Evolutionary conservation across 345 rosid species (phyloP).

Genomic region (Arabidopsis thaliana): DNA sequence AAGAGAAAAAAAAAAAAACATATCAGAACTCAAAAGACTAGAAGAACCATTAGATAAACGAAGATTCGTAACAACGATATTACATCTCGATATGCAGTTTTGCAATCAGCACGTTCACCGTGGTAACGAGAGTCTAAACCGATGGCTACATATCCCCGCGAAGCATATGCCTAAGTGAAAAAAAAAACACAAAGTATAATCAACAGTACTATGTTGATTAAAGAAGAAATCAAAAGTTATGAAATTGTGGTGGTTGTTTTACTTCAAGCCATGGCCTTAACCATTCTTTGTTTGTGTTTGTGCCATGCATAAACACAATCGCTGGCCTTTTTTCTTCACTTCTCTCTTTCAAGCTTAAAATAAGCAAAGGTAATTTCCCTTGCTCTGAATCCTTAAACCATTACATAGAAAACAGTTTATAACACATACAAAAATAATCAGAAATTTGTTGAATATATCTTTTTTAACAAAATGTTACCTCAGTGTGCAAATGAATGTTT

Average conservation of each 20-base stretch:
- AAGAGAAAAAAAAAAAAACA: background rate
- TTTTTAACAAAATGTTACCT: constrained; percentile 49
- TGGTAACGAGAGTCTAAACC: constrained; percentile 92
- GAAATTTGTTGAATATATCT: background rate
- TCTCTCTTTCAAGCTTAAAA: constrained; percentile 62
- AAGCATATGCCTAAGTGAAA: constrained; percentile 75
- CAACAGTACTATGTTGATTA: constrained; percentile 16
- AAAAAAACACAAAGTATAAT: background rate
- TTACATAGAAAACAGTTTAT: constrained; percentile 5
- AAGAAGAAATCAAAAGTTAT: background rate
- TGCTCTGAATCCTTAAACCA: constrained; percentile 65
- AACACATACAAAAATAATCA: background rate
- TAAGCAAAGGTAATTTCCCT: constrained; percentile 72
- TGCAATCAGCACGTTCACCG: constrained; percentile 74
- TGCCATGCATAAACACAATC: constrained; percentile 85
- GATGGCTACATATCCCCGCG: constrained; percentile 80
- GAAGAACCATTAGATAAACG: background rate
- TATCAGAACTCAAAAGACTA: constrained; percentile 20
- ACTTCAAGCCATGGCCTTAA: constrained; percentile 91
- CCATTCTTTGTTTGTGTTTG: constrained; percentile 84
- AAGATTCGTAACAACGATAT: background rate
- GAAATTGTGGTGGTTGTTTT: background rate
- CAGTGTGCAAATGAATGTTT: constrained; percentile 70
- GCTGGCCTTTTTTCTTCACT: constrained; percentile 61
- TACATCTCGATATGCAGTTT: constrained; percentile 76